phyloP scores from a whole-genome alignment of 2,329 filamentous ascomycete genomes.

The Grosmannia huntii region DNA sequence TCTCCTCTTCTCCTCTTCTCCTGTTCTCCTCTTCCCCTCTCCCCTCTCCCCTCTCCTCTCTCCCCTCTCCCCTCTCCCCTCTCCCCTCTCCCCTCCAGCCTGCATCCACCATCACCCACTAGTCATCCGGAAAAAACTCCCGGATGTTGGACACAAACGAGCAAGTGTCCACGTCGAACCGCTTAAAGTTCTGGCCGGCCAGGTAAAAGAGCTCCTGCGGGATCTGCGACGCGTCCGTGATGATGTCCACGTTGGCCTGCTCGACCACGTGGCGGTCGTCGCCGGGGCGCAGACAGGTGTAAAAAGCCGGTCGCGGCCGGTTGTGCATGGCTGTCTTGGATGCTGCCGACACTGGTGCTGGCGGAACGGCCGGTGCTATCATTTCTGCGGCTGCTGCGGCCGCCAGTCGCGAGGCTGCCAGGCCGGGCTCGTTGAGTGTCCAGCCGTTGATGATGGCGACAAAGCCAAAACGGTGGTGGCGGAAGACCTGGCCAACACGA shows the following conservation, averaged over 20 bases:
- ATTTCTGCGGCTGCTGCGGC: not conserved
- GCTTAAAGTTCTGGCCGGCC: constrained; percentile 78
- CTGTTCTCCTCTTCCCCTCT: too few relatives aligned
- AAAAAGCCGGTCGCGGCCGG: constrained; percentile 39
- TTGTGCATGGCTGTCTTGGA: not conserved
- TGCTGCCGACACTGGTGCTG: too few relatives aligned
- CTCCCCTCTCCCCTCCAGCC: too few relatives aligned
- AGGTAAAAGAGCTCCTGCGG: constrained; percentile 48
- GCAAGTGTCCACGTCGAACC: constrained; percentile 56
- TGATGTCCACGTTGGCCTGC: constrained; percentile 65
- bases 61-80: too few relatives aligned
- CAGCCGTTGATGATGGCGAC: constrained; percentile 80
- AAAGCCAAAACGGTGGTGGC: constrained; percentile 69
- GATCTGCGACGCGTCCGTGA: constrained; percentile 34
- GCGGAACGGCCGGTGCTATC: too few relatives aligned
- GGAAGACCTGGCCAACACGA: constrained; percentile 71
- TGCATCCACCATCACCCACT: too few relatives aligned
- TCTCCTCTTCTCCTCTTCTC: too few relatives aligned
- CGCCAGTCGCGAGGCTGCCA: constrained; percentile 2
- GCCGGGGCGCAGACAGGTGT: constrained; percentile 54
- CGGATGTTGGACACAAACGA: constrained; percentile 69
- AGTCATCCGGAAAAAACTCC: constrained; percentile 83
- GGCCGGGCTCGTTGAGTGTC: constrained; percentile 35
- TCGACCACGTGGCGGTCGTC: constrained; percentile 55
- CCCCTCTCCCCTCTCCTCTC: too few relatives aligned